Conservation (phyloP, 306 rosid species). For the Coriaria nepalensis region DNA sequence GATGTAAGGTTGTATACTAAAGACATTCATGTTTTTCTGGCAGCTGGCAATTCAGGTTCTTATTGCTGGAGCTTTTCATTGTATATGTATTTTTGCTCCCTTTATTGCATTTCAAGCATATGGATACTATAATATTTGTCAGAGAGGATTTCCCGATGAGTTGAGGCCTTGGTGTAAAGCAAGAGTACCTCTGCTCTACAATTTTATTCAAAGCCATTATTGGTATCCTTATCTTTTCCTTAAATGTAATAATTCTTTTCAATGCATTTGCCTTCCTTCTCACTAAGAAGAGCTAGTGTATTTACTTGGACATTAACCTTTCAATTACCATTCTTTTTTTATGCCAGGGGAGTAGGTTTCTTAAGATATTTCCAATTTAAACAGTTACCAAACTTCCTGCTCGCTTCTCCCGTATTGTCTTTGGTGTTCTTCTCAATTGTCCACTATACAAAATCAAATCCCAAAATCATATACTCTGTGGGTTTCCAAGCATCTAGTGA, state of each 20-base stretch:
- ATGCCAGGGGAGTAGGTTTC: slow-evolving; percentile 89
- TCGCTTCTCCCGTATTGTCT: slow-evolving; percentile 72
- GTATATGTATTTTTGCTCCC: slow-evolving; percentile 54
- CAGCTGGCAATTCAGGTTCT: slow-evolving; percentile 60
- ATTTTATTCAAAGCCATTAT: slow-evolving; percentile 76
- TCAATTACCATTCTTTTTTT: slow-evolving; percentile 16
- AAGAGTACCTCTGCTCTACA: slow-evolving; percentile 65
- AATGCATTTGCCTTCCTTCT: no score
- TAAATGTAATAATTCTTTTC: no score
- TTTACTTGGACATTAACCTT: slow-evolving; percentile 3
- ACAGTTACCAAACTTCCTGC: slow-evolving; percentile 83
- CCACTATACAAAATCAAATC: slow-evolving; percentile 65
- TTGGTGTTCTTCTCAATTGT: slow-evolving; percentile 55
- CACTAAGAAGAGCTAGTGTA: no score
- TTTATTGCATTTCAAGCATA: slow-evolving; percentile 76
- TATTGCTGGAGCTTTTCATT: slow-evolving; percentile 45
- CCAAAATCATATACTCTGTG: slow-evolving; percentile 45
- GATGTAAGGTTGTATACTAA: slow-evolving; percentile 5
- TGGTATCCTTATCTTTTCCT: slow-evolving; percentile 53
- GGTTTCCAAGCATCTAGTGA: slow-evolving; percentile 53
- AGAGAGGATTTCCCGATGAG: slow-evolving; percentile 38
- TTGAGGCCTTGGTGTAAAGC: slow-evolving; percentile 91
- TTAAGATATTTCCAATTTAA: slow-evolving; percentile 68
- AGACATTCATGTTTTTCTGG: slow-evolving; percentile 11
- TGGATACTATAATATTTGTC: slow-evolving; percentile 67